Conservation (phyloP, 257 asterid species). For the Solanum ossicruentum region DNA sequence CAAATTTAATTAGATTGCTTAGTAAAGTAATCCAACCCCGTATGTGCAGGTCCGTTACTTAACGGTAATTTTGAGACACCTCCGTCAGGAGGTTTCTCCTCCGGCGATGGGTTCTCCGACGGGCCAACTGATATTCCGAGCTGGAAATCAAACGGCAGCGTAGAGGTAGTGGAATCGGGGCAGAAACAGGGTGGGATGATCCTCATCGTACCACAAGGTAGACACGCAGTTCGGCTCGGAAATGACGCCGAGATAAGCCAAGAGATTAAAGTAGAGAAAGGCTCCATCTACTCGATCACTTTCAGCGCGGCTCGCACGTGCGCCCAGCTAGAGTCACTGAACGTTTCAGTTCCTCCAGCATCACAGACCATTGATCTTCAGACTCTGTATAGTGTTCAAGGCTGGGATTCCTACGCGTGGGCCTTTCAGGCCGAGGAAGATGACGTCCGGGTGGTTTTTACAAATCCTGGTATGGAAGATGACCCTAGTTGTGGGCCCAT, state of each 20-base stretch:
- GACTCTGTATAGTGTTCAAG: conserved; percentile 79
- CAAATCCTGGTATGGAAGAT: conserved; percentile 95
- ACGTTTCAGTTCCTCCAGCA: conserved; percentile 75
- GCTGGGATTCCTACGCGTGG: conserved; percentile 94
- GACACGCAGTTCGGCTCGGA: conserved; percentile 65
- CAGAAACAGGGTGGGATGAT: conserved; percentile 94
- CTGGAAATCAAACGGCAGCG: conserved; percentile 79
- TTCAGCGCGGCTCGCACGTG: conserved; percentile 98
- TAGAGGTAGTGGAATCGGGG: conserved; percentile 73
- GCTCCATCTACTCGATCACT: conserved; percentile 64
- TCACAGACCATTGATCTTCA: conserved; percentile 91
- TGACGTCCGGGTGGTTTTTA: conserved; percentile 39
- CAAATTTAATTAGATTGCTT: no score
- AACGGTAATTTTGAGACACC: conserved; percentile 90
- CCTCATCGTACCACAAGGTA: conserved; percentile 85
- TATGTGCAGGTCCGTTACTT: conserved; percentile 36
- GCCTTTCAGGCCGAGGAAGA: conserved; percentile 65
- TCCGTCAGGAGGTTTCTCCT: conserved; percentile 64
- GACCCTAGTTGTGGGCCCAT: conserved; percentile 98
- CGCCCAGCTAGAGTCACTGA: conserved; percentile 92
- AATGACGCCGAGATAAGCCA: conserved; percentile 95
- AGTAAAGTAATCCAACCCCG: neutral
- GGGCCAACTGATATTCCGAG: conserved; percentile 48
- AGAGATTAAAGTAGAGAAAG: conserved; percentile 57
- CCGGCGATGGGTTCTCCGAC: conserved; percentile 26